Evolutionary conservation across 495 filamentous ascomycete genomes (phyloP).

Genomic region (Xanthoparmelia taractica): DNA sequence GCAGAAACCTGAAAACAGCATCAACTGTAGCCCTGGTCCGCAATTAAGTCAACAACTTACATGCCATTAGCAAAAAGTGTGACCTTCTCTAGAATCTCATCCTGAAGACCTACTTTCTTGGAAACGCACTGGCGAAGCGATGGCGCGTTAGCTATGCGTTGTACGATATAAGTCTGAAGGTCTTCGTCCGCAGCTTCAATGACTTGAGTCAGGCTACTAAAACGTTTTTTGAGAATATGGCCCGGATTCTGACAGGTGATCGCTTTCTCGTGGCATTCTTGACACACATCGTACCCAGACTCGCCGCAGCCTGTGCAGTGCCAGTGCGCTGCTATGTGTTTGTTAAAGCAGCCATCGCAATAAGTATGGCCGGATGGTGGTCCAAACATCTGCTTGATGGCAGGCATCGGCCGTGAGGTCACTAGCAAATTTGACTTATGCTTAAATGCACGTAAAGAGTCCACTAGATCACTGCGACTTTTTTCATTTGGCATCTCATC

Average conservation of each 20-base stretch:
- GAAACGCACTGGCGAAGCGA: conserved; percentile 20
- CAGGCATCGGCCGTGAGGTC: conserved; percentile 21
- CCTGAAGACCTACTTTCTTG: conserved; percentile 15
- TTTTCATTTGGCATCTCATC: conserved; percentile 22
- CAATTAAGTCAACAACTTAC: conserved; percentile 18
- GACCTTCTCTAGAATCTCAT: conserved; percentile 22
- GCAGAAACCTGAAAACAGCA: conserved; percentile 41
- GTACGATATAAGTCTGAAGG: conserved; percentile 29
- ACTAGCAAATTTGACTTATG: conserved; percentile 17
- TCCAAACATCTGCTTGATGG: conserved; percentile 16
- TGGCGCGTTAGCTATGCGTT: conserved; percentile 16
- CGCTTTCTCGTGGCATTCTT: conserved; percentile 14
- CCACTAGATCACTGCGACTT: conserved; percentile 13
- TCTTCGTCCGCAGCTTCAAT: conserved; percentile 28
- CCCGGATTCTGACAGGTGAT: conserved; percentile 9
- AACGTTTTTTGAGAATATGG: conserved; percentile 14
- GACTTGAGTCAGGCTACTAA: conserved; percentile 13
- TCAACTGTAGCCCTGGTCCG: not conserved
- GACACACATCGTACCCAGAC: conserved; percentile 14
- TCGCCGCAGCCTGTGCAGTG: conserved; percentile 20
- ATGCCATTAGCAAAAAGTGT: conserved; percentile 26
- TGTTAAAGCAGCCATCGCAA: conserved; percentile 20
- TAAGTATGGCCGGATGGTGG: not conserved
- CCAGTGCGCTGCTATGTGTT: conserved; percentile 9
- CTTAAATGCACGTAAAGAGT: conserved; percentile 5